Evolutionary conservation across 139 green algal species (phyloP).

Genomic region (Coccomyxa sp.): DNA sequence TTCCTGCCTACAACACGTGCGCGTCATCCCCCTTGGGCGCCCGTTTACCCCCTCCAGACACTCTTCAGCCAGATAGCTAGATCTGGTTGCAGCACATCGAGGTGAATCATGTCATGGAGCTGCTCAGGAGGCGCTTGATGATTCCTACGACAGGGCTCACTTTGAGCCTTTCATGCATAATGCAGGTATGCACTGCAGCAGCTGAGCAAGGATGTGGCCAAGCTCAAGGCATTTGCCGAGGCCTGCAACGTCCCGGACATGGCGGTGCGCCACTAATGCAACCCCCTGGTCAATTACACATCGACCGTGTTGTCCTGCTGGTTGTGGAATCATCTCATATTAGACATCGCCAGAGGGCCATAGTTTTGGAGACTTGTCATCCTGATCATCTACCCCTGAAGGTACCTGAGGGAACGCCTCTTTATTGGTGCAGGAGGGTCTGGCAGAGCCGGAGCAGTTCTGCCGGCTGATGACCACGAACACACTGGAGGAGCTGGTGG

Average conservation of each 20-base stretch:
- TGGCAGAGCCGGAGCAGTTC: conserved; percentile 33
- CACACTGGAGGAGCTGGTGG: conserved; percentile 27
- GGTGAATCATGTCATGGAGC: no score
- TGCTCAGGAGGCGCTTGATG: no score
- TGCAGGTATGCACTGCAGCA: conserved; percentile 44
- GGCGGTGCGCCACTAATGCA: not conserved
- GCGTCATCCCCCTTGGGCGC: no score
- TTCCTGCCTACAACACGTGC: no score
- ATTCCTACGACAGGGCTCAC: no score
- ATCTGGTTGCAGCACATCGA: no score
- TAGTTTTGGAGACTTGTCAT: not conserved
- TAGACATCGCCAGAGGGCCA: not conserved
- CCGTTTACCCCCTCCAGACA: no score
- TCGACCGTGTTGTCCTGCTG: not conserved
- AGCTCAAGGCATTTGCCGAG: conserved; percentile 32
- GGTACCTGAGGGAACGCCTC: not conserved
- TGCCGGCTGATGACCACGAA: conserved; percentile 40
- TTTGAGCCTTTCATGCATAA: no score
- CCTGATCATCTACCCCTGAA: not conserved
- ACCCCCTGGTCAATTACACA: not conserved
- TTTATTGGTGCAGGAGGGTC: conserved; percentile 9
- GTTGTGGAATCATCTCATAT: not conserved
- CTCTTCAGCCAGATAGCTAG: no score
- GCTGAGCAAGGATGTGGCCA: conserved; percentile 46
- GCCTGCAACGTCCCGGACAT: conserved; percentile 9